Conservation (phyloP, 495 filamentous ascomycete genomes). For the Trichoderma reesei region DNA sequence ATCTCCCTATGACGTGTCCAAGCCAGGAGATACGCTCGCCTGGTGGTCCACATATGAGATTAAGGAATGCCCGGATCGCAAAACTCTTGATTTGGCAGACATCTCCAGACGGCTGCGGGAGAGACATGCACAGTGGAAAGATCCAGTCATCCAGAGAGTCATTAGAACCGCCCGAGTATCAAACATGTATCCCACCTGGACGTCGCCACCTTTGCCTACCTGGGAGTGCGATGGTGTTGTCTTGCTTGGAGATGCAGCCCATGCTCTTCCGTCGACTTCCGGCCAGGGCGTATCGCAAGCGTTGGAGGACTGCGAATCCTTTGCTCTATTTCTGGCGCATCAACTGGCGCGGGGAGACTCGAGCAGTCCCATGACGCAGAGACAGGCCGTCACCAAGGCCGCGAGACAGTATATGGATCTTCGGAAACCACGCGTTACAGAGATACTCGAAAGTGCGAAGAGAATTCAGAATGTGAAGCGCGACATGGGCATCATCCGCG, state of each 20-base stretch:
- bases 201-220: constrained; percentile 30
- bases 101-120: constrained; percentile 32
- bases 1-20: constrained; percentile 11
- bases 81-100: constrained; percentile 27
- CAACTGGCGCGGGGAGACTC: neutral
- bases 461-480: constrained; percentile 1
- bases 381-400: neutral
- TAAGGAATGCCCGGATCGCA: constrained; percentile 26
- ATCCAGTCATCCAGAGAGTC: constrained; percentile 41
- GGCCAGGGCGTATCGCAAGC: constrained; percentile 31
- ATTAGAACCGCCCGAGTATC: constrained; percentile 31
- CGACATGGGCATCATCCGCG: constrained; percentile 6
- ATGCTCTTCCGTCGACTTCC: constrained; percentile 35
- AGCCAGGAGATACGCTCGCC: constrained; percentile 26
- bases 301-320: constrained; percentile 25
- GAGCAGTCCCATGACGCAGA: neutral
- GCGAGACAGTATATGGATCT: constrained; percentile 1
- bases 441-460: neutral
- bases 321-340: constrained; percentile 21
- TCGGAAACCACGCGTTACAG: constrained; percentile 5
- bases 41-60: constrained; percentile 44
- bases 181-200: constrained; percentile 46
- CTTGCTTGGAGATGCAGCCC: constrained; percentile 37
- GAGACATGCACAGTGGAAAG: constrained; percentile 38
- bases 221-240: constrained; percentile 22